Percentiles rank a stretch among this genome's conserved stretches.
These are phyloP conservation scores for Tinospora cordifolia DNA, from an alignment of 164 flowering plant species.

Conservation along the genomic window DNA sequence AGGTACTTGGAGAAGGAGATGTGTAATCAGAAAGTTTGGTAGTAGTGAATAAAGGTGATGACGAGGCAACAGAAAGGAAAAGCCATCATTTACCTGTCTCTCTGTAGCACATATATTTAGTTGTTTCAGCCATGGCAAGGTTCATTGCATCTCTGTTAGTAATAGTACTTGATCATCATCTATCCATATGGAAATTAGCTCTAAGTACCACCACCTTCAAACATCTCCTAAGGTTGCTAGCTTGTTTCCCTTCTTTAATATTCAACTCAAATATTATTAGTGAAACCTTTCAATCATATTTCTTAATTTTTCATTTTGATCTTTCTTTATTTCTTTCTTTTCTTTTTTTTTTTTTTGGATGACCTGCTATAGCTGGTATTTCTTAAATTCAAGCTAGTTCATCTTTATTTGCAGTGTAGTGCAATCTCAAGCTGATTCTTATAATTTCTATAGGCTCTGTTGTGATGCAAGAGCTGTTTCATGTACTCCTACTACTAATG, in stretches of 20 bases:
- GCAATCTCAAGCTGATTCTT: too few species aligned
- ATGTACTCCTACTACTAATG: too few species aligned
- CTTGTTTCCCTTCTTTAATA: not conserved
- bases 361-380: too few species aligned
- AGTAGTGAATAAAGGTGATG: not conserved
- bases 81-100: not conserved
- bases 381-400: too few species aligned
- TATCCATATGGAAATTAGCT: not conserved
- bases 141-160: not conserved
- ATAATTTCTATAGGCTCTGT: too few species aligned
- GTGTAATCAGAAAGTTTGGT: slow-evolving; percentile 1
- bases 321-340: too few species aligned
- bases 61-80: not conserved
- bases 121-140: not conserved
- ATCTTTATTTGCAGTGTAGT: too few species aligned
- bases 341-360: too few species aligned
- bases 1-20: not conserved
- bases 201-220: not conserved
- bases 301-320: too few species aligned
- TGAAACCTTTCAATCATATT: not conserved
- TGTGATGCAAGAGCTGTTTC: too few species aligned
- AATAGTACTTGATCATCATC: not conserved
- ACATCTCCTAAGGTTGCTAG: not conserved
- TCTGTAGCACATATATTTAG: not conserved
- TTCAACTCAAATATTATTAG: not conserved